Evolutionary conservation across 2,329 filamentous ascomycete genomes (phyloP).

Genomic region (Paracorniculantispora psalliotae): DNA sequence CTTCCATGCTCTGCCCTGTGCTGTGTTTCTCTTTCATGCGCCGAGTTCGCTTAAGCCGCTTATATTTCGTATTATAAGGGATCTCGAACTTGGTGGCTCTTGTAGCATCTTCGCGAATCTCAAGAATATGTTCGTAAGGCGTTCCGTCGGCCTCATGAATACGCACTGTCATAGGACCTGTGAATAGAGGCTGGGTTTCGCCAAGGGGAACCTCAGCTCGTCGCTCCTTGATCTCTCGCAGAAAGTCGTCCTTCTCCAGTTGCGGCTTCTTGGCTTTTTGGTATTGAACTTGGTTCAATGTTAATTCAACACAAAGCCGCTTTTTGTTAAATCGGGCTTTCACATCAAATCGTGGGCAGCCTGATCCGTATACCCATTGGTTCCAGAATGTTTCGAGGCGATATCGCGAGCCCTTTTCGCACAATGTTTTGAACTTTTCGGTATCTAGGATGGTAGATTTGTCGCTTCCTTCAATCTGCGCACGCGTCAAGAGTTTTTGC

Average conservation of each 20-base stretch:
- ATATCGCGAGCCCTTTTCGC: constrained; percentile 83
- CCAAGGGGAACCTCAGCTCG: constrained; percentile 63
- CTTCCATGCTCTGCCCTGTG: constrained; percentile 55
- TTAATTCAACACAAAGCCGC: constrained; percentile 88
- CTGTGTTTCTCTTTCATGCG: constrained; percentile 70
- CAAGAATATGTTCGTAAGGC: constrained; percentile 95
- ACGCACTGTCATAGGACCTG: constrained; percentile 93
- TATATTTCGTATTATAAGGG: constrained; percentile 98
- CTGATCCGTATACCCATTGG: constrained; percentile 86
- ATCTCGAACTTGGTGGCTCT: constrained; percentile 80
- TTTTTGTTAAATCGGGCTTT: constrained; percentile 97
- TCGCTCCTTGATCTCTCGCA: constrained; percentile 79
- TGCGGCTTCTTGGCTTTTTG: constrained; percentile 36
- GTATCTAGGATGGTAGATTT: constrained; percentile 69
- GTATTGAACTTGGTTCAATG: constrained; percentile 70
- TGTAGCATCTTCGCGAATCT: constrained; percentile 81
- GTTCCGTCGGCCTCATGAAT: constrained; percentile 98
- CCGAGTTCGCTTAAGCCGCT: constrained; percentile 84
- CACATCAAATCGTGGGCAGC: constrained; percentile 82
- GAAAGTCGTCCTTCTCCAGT: constrained; percentile 69
- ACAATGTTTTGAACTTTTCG: constrained; percentile 73
- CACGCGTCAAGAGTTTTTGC: constrained; percentile 77
- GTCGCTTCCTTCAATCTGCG: constrained; percentile 59
- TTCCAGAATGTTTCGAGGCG: constrained; percentile 87
- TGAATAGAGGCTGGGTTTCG: constrained; percentile 74